Evolutionary conservation across 306 rosid species (phyloP), one percentile per base, ranked within the genome.

Genomic region (Phaseolus lunatus): DNA sequence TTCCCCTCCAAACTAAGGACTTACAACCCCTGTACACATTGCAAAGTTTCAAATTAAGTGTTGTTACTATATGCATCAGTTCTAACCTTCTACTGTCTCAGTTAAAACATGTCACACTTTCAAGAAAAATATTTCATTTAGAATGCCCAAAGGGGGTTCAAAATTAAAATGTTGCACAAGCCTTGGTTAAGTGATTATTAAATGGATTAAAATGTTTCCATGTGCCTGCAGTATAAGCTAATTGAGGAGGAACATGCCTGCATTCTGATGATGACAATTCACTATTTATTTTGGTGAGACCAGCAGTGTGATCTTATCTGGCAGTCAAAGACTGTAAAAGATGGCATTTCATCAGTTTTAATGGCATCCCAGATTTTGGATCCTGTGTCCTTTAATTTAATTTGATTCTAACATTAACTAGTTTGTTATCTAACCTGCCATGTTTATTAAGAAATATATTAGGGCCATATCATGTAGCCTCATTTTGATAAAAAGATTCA

Each of bases 341-440:
- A 82, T 75, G 83, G 69, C 45, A 69, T 37, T 73, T 69, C 80
- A 75, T 77, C 79, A 65, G 69, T 85, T 82, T 78, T 79, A 82
- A 73, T 81, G 83, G 86, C 83, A 78, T 75, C 23, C 80, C 84
- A 78, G 82, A 67, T 90, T 92, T 92, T 76, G 96, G 97, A 92
- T 92, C 97, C 41, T 83, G 93, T 80, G 90, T 87, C 96, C 74
- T 77, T 63, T 81, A 15, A 26, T 65, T 80, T 83, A 52, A 69
- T 69, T 78, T 73, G 71, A 76, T 81, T 78, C 71, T 24, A 64
- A 35, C 53, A 29, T 75, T 73, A 70, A 22, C 19, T 19, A 19
- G 20, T 41, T 58, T 37, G 31, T 65, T 64, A 29, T 56, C 57
- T 62, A 62, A 26, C 53, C 54, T 69, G 72, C 65, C 73, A 62